Evolutionary conservation across 139 green algal genomes (phyloP), one percentile per base, ranked within the genome.

Genomic region (Tetraselmis chui): DNA sequence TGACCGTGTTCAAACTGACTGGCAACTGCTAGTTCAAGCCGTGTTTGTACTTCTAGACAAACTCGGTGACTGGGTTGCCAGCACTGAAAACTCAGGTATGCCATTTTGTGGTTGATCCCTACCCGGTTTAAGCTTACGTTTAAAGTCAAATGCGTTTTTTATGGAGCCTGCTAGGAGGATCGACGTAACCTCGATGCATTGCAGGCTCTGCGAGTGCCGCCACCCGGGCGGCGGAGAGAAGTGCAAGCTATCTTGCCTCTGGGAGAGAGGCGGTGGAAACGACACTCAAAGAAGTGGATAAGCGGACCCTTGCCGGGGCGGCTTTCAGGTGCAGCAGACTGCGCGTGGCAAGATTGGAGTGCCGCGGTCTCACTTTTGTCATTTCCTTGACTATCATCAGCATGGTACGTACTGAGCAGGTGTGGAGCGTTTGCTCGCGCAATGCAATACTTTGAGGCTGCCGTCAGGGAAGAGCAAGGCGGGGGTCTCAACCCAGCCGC

Each of bases 21-120:
- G 45, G 45, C 45, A 67, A 5, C 45, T 67, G 11, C 18, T 67
- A 18, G 11, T 90, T 30, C 93, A 98, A 85, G 88, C 91, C 0
- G 84, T 98, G 1, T 98, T 98, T 78, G 81, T 82, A 0, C 86
- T 98, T 59, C 87, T 98, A 28, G 95, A 98, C 83, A 86, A 88
- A 45, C 84, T 98, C 31, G 82, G 88, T 27, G 83, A 84, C 1
- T 98, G 93, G 93, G 84, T 92, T 67, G 5, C 18, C 5, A 5
- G 45, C 5, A 18, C 18, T 67, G 45, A 67, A 5, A 67, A 67
- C 45, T 18, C 5, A 67, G 45, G 45, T 67, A 18, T 25, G 45
- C 45, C 18, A 5, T 18, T 67, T 67, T 18, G n/a, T n/a, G n/a
- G n/a, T n/a, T n/a, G n/a, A n/a, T n/a, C n/a, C n/a, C n/a, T n/a